Conservation (phyloP, 352 stramenopile species). For the Pythium dissotocum region DNA sequence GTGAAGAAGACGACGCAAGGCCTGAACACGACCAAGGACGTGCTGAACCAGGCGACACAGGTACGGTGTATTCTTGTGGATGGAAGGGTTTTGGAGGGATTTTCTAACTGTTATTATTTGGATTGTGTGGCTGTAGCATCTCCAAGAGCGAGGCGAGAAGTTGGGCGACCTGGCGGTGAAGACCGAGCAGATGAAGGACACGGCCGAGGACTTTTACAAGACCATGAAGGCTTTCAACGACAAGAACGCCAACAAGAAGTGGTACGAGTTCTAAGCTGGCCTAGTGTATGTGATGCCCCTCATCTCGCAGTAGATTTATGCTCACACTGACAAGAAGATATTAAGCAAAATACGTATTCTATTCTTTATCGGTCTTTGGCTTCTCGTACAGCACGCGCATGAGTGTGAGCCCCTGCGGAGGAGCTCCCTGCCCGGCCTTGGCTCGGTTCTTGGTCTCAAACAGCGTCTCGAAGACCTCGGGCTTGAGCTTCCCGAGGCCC, state of each 20-base stretch:
- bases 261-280: constrained; percentile 67
- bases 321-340: neutral
- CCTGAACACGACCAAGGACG: constrained; percentile 55
- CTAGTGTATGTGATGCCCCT: no score
- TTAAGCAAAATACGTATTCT: neutral
- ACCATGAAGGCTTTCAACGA: constrained; percentile 87
- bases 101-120: constrained; percentile 20
- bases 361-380: neutral
- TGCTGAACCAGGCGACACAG: constrained; percentile 68
- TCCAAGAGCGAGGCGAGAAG: constrained; percentile 79
- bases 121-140: constrained; percentile 37
- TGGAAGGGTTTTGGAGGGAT: neutral
- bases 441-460: constrained; percentile 50
- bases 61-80: constrained; percentile 28
- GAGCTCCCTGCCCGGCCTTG: constrained; percentile 64
- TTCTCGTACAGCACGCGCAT: constrained; percentile 27
- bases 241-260: constrained; percentile 85
- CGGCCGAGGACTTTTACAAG: constrained; percentile 80
- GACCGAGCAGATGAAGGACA: constrained; percentile 84
- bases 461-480: constrained; percentile 45
- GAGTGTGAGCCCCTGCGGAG: constrained; percentile 65
- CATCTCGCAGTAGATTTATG: neutral
- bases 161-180: constrained; percentile 72
- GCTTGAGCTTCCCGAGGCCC: constrained; percentile 45
- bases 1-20: constrained; percentile 28